Evolutionary conservation across 2,329 filamentous ascomycete species (phyloP).

Genomic region (Fusarium oligoseptatum): DNA sequence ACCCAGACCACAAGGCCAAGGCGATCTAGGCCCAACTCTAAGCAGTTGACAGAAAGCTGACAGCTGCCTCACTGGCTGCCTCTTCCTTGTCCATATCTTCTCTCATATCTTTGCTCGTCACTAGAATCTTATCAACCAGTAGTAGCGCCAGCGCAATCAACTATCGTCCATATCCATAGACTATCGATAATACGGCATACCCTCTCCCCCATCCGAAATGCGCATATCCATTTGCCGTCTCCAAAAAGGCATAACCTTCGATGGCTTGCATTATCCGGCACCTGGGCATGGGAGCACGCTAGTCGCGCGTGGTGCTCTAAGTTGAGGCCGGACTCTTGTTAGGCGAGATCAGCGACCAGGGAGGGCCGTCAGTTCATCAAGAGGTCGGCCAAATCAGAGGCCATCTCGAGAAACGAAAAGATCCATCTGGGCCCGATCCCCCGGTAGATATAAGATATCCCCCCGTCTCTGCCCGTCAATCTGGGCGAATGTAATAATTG

Average conservation of each 20-base stretch:
- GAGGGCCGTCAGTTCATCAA: neutral
- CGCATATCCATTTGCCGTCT: neutral
- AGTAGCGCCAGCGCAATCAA: neutral
- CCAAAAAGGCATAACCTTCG: neutral
- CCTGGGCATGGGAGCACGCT: slow-evolving; percentile 15
- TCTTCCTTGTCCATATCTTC: neutral
- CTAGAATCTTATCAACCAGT: neutral
- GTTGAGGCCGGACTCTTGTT: slow-evolving; percentile 14
- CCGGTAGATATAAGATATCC: slow-evolving; percentile 26
- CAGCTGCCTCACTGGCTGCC: neutral
- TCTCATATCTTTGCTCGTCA: neutral
- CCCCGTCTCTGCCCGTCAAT: slow-evolving; percentile 23
- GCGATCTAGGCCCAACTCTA: neutral
- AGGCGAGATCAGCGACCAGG: slow-evolving; percentile 41
- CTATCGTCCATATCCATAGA: neutral
- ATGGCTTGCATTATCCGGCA: neutral
- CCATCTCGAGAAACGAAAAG: slow-evolving; percentile 13
- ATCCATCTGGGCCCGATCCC: slow-evolving; percentile 23
- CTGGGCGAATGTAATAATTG: neutral
- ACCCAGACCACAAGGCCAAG: neutral
- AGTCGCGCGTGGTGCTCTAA: slow-evolving; percentile 11
- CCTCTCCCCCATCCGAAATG: neutral
- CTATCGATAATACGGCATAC: neutral
- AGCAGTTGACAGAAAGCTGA: neutral
- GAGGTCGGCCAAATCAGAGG: slow-evolving; percentile 29